A percentile compares a stretch with the other conserved stretches of the same genome.
Conservation (phyloP, 495 filamentous ascomycete genomes). For the Annulohypoxylon maeteangense region DNA sequence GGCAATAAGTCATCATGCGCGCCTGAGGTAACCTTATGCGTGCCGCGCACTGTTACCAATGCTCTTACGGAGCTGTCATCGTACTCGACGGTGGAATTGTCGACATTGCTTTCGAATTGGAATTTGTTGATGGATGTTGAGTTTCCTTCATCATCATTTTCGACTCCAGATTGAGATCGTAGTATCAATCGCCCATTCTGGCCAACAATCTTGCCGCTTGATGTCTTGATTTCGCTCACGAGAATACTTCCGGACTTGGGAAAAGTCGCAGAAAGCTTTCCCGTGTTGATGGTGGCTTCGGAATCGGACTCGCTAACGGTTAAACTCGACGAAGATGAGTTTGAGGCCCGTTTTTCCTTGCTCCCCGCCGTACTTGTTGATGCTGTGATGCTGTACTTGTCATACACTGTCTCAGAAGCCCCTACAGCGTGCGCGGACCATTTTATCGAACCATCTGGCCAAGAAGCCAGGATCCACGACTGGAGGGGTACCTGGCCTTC, state of each 20-base stretch:
- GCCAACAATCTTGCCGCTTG: constrained; percentile 52
- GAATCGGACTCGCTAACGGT: constrained; percentile 28
- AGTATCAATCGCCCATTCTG: constrained; percentile 56
- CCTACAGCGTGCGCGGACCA: constrained; percentile 59
- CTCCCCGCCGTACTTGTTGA: constrained; percentile 1
- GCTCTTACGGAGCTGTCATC: constrained; percentile 46
- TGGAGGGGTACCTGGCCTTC: constrained; percentile 47
- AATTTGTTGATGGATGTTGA: constrained; percentile 26
- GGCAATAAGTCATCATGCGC: constrained; percentile 49
- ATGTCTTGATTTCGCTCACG: constrained; percentile 49
- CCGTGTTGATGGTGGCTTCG: constrained; percentile 48
- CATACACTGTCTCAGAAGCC: constrained; percentile 33
- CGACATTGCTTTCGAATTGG: constrained; percentile 40
- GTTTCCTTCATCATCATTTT: constrained; percentile 32
- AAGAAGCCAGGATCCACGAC: constrained; percentile 57
- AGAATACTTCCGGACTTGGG: constrained; percentile 50
- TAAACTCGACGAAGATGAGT: constrained; percentile 10
- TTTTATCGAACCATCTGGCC: constrained; percentile 60
- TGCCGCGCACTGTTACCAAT: constrained; percentile 53
- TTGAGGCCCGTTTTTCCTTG: neutral
- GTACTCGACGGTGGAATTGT: constrained; percentile 41
- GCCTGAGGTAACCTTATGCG: constrained; percentile 29
- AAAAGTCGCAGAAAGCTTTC: constrained; percentile 52
- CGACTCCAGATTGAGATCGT: constrained; percentile 49
- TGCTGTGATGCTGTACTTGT: constrained; percentile 42